These are phyloP conservation scores for Apophysomyces elegans DNA, from an alignment of 371 early-diverging fungal species.

Conservation along the genomic window DNA sequence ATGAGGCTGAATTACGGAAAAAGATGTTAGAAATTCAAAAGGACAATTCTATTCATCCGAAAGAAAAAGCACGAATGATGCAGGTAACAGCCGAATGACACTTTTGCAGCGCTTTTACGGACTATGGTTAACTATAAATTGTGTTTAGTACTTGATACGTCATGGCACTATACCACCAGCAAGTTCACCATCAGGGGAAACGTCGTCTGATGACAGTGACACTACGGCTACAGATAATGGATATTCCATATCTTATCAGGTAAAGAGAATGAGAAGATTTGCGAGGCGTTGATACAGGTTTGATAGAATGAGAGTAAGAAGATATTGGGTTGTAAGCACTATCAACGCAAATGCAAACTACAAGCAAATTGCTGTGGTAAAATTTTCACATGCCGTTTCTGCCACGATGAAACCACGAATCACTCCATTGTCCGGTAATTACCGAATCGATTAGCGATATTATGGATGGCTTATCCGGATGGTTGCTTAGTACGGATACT, in stretches of 20 bases:
- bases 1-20: slow-evolving; percentile 45
- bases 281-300: not conserved
- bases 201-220: slow-evolving; percentile 9
- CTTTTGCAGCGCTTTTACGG: not conserved
- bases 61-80: slow-evolving; percentile 73
- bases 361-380: slow-evolving; percentile 92
- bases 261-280: slow-evolving; percentile 13
- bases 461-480: not conserved
- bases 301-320: slow-evolving; percentile 55
- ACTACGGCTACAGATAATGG: slow-evolving; percentile 9
- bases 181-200: not conserved
- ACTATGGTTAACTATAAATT: not conserved
- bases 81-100: slow-evolving; percentile 54
- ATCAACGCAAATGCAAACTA: slow-evolving; percentile 85
- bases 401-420: slow-evolving; percentile 90
- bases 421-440: slow-evolving; percentile 83
- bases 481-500: slow-evolving; percentile 62
- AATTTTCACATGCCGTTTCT: slow-evolving; percentile 93
- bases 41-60: slow-evolving; percentile 49
- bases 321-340: slow-evolving; percentile 91
- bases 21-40: slow-evolving; percentile 70
- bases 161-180: slow-evolving; percentile 19
- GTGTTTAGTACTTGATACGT: slow-evolving; percentile 21
- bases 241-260: slow-evolving; percentile 18
- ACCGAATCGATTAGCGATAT: not conserved